Evolutionary conservation across 176 grass and related monocot genomes (phyloP).

Genomic region (Neostapfia colusana): DNA sequence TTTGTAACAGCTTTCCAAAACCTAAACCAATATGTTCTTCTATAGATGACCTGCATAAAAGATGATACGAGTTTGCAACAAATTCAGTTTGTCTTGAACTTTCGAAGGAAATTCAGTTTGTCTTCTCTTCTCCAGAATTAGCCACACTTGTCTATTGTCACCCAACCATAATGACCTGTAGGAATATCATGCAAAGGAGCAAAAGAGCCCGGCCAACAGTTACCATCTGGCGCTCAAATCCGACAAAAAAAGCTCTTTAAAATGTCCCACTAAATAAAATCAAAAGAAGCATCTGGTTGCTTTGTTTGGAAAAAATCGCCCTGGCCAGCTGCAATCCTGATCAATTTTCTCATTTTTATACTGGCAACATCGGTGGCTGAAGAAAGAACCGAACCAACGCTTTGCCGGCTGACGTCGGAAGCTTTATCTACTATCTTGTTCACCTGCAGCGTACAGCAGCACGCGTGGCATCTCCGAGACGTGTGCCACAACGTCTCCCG

Average conservation of each 20-base stretch:
- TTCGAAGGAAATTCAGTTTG: too few relatives aligned
- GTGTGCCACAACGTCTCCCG: slow-evolving; percentile 14
- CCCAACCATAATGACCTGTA: too few relatives aligned
- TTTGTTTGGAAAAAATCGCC: background rate
- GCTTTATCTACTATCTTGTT: background rate
- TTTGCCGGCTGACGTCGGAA: background rate
- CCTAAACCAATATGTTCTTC: too few relatives aligned
- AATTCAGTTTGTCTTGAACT: too few relatives aligned
- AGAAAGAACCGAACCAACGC: background rate
- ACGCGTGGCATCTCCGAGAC: slow-evolving; percentile 21
- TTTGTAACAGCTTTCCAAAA: too few relatives aligned
- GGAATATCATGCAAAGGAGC: background rate
- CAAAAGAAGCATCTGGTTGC: background rate
- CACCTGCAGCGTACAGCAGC: background rate
- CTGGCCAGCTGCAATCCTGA: background rate
- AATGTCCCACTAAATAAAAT: background rate
- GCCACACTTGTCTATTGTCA: too few relatives aligned
- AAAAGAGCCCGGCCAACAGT: background rate
- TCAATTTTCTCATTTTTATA: background rate
- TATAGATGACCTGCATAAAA: too few relatives aligned
- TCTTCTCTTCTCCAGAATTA: too few relatives aligned
- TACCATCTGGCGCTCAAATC: background rate
- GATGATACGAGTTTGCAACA: too few relatives aligned
- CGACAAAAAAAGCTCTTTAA: background rate
- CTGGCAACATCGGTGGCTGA: background rate